Percentiles rank a stretch among this genome's conserved stretches.
These are phyloP conservation scores for Castanea crenata DNA, from an alignment of 306 rosid genomes.

Conservation along the genomic window DNA sequence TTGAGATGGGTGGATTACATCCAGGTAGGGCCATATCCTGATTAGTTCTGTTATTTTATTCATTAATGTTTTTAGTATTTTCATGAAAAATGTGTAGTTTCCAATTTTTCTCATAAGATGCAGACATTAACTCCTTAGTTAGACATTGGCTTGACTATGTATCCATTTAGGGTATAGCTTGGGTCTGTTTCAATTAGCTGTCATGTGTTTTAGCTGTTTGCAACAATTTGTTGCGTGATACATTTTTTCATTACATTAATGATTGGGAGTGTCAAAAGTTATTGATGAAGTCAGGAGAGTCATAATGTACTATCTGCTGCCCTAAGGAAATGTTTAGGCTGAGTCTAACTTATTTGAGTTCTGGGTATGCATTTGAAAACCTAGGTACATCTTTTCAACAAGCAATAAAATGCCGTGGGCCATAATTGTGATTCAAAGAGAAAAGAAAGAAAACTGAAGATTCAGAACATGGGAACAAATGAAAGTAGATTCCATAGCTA, in stretches of 20 bases:
- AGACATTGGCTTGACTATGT: not conserved
- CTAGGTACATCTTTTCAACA: not conserved
- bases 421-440: too few species aligned
- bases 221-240: not conserved
- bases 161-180: not conserved
- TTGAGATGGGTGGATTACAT: conserved; percentile 85
- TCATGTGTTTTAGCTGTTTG: not conserved
- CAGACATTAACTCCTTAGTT: not conserved
- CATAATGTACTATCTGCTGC: not conserved
- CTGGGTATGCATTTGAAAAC: not conserved
- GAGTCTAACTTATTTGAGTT: not conserved
- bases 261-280: not conserved
- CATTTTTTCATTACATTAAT: not conserved
- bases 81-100: not conserved
- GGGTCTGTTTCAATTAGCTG: not conserved
- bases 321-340: not conserved
- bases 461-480: not conserved
- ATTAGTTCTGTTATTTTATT: not conserved
- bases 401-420: too few species aligned
- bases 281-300: not conserved
- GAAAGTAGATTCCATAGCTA: not conserved
- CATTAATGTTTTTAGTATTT: not conserved
- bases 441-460: not conserved
- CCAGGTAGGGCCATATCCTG: conserved; percentile 53
- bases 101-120: not conserved